These are phyloP conservation scores for Scheffersomyces stipitis DNA, from an alignment of 805 yeast genomes.

Conservation along the genomic window DNA sequence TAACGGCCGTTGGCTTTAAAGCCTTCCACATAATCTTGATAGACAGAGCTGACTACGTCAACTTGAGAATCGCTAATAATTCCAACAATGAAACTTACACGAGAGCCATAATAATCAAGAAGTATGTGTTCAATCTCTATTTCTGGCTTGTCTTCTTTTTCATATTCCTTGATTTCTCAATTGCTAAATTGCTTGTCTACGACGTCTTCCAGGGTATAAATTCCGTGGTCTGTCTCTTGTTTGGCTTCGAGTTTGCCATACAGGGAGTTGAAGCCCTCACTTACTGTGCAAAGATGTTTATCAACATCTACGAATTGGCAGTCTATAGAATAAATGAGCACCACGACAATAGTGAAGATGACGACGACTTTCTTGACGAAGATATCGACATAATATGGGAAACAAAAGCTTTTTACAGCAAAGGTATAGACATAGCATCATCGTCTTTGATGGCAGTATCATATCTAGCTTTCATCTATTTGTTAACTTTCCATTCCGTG, in stretches of 20 bases:
- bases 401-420: slow-evolving; percentile 56
- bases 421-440: slow-evolving; percentile 54
- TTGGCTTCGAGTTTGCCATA: slow-evolving; percentile 76
- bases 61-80: slow-evolving; percentile 27
- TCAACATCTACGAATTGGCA: slow-evolving; percentile 57
- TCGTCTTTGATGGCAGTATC: slow-evolving; percentile 38
- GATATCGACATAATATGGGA: slow-evolving; percentile 54
- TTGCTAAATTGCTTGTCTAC: slow-evolving; percentile 57
- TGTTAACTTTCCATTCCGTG: slow-evolving; percentile 32
- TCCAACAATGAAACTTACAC: slow-evolving; percentile 13
- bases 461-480: slow-evolving; percentile 31
- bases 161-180: slow-evolving; percentile 48
- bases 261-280: slow-evolving; percentile 54
- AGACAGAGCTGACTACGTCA: slow-evolving; percentile 48
- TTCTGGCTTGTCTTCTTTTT: slow-evolving; percentile 46
- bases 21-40: slow-evolving; percentile 75
- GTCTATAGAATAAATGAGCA: slow-evolving; percentile 24
- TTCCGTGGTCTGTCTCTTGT: slow-evolving; percentile 58
- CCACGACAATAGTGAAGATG: slow-evolving; percentile 16
- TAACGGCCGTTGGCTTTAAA: slow-evolving; percentile 42
- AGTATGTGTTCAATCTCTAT: slow-evolving; percentile 38
- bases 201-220: slow-evolving; percentile 51
- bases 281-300: slow-evolving; percentile 43
- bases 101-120: slow-evolving; percentile 26
- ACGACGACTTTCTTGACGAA: slow-evolving; percentile 4